Percentiles rank a stretch among this genome's conserved stretches.
phyloP scores from a whole-genome alignment of 2,329 filamentous ascomycete genomes.

The Pseudopithomyces chartarum region DNA sequence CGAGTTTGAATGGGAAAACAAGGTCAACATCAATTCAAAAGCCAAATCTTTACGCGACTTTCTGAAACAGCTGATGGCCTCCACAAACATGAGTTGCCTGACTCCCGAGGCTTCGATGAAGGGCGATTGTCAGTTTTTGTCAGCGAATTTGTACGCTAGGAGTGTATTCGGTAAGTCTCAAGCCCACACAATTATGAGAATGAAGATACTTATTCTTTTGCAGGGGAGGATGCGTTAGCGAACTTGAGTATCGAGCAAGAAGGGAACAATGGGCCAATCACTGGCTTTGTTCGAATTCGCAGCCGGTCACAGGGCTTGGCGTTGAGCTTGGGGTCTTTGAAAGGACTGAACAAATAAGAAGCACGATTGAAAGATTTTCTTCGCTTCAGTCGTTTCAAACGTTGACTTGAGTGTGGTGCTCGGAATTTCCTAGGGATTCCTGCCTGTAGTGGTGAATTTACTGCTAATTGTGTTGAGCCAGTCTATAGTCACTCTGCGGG shows the following conservation, averaged over 20 bases:
- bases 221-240: slow-evolving; percentile 96
- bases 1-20: slow-evolving; percentile 99
- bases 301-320: slow-evolving; percentile 95
- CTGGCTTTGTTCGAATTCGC: slow-evolving; percentile 96
- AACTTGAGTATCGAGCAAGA: slow-evolving; percentile 99
- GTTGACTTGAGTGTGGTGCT: background rate
- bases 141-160: slow-evolving; percentile 92
- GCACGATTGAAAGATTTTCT: background rate
- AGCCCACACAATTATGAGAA: background rate
- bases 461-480: background rate
- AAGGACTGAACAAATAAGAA: slow-evolving; percentile 73
- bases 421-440: background rate
- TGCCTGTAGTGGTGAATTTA: background rate
- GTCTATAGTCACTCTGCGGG: no score
- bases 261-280: slow-evolving; percentile 91
- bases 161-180: slow-evolving; percentile 91
- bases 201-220: slow-evolving; percentile 13
- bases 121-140: slow-evolving; percentile 97
- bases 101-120: slow-evolving; percentile 96
- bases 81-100: slow-evolving; percentile 97
- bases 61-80: slow-evolving; percentile 92
- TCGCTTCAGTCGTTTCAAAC: background rate
- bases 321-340: slow-evolving; percentile 89
- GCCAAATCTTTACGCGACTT: slow-evolving; percentile 90
- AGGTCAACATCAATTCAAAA: slow-evolving; percentile 99